Evolutionary conservation across 352 stramenopile genomes (phyloP).

Genomic region (Globisporangium alternatum): DNA sequence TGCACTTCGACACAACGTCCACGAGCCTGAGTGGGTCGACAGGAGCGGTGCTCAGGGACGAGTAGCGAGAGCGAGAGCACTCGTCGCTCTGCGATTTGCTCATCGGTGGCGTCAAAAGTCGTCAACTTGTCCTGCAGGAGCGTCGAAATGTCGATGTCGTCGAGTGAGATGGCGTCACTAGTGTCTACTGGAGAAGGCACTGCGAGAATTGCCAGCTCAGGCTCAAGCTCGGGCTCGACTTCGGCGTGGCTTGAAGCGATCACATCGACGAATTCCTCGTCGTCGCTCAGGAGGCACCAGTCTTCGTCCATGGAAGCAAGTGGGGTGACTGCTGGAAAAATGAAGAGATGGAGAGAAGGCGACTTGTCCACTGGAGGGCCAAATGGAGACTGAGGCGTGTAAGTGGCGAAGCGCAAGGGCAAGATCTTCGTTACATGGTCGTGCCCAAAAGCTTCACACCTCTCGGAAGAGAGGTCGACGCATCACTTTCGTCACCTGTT

Average conservation of each 20-base stretch:
- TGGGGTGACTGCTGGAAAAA: background rate
- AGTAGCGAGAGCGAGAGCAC: slow-evolving; percentile 37
- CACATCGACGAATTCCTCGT: slow-evolving; percentile 23
- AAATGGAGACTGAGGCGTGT: slow-evolving; percentile 8
- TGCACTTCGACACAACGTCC: slow-evolving; percentile 11
- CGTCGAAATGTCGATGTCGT: slow-evolving; percentile 22
- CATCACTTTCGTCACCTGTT: background rate
- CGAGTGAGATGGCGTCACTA: slow-evolving; percentile 4
- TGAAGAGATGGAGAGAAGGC: background rate
- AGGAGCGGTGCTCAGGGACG: slow-evolving; percentile 26
- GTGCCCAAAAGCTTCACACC: background rate
- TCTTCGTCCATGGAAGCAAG: slow-evolving; percentile 38
- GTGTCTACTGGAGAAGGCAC: background rate
- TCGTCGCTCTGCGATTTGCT: background rate
- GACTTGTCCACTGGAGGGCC: background rate
- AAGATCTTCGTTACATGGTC: background rate
- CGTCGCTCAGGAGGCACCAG: slow-evolving; percentile 53
- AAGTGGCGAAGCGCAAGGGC: background rate
- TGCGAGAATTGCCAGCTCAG: background rate
- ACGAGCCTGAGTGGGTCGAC: background rate
- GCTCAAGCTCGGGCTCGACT: slow-evolving; percentile 23
- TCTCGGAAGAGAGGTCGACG: slow-evolving; percentile 1
- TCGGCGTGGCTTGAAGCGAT: slow-evolving; percentile 20
- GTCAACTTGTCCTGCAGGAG: slow-evolving; percentile 25
- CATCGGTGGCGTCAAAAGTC: slow-evolving; percentile 1